Evolutionary conservation across 139 green algal species (phyloP), one percentile per base, ranked within the genome.

Genomic region (Micractinium sp.): DNA sequence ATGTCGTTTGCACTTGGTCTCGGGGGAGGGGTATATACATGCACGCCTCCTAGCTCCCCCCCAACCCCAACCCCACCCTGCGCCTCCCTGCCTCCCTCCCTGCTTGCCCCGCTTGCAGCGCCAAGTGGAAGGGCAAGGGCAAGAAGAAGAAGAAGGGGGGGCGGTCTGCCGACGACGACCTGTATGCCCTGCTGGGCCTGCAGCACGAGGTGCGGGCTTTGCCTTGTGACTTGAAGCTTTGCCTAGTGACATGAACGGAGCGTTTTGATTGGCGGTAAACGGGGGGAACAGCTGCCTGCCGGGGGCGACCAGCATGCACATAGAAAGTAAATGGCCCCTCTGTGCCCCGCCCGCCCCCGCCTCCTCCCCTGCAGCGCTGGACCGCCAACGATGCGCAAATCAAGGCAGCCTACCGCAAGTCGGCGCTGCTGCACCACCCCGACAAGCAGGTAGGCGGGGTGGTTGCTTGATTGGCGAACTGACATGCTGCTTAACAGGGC

Each of bases 171-270:
- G 82, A 79, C 33, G 39, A 86, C 31, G 97, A 99, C 90, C 88
- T 95, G 39, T 99, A 99, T 87, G 92, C 86, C n/a, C 91, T 98
- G 82, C 92, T 99, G 86, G 97, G 97, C 19, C 91, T 99, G 85
- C 79, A 95, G 79, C 75, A 92, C 61, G 89, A 92, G 82, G 82
- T 67, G 60, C 15, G 20, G 16, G 67, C n/a, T n/a, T n/a, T n/a
- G n/a, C n/a, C n/a, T n/a, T n/a, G n/a, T n/a, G n/a, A n/a, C n/a
- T n/a, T n/a, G n/a, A n/a, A n/a, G n/a, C n/a, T n/a, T n/a, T n/a
- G n/a, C n/a, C n/a, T n/a, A n/a, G n/a, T n/a, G n/a, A n/a, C n/a
- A n/a, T n/a, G n/a, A n/a, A n/a, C n/a, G n/a, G n/a, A n/a, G n/a
- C n/a, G n/a, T n/a, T n/a, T n/a, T n/a, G n/a, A n/a, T n/a, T n/a